Conservation (phyloP, 2,329 filamentous ascomycete genomes). For the Nakataea oryzae region DNA sequence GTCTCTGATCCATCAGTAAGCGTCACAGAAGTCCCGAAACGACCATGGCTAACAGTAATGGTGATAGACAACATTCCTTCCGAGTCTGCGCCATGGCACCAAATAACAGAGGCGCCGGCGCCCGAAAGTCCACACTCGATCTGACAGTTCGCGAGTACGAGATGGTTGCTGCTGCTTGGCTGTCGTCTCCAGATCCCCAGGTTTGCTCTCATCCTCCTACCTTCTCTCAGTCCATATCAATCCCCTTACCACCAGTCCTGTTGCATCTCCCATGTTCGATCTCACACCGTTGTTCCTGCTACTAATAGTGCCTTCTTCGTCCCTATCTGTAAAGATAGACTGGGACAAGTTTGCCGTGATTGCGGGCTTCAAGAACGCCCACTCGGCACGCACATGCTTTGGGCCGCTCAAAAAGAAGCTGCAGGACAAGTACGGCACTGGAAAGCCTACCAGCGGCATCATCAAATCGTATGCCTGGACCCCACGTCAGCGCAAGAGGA, state of each 20-base stretch:
- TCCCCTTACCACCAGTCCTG: no score
- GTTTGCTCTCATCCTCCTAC: background rate
- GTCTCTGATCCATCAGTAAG: background rate
- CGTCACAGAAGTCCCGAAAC: background rate
- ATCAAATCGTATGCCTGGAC: background rate
- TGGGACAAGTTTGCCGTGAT: slow-evolving; percentile 9
- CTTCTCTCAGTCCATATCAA: no score
- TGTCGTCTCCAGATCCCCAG: background rate
- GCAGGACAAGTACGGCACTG: slow-evolving; percentile 25
- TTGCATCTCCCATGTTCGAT: background rate
- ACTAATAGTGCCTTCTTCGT: background rate
- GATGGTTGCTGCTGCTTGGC: slow-evolving; percentile 2
- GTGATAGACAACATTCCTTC: background rate
- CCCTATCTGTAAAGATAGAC: slow-evolving; percentile 6
- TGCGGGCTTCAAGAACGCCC: slow-evolving; percentile 8
- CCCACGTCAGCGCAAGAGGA: background rate
- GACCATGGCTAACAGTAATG: background rate
- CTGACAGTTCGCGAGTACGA: slow-evolving; percentile 1
- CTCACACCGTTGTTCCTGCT: background rate
- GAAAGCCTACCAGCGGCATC: background rate
- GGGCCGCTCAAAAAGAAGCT: slow-evolving; percentile 45
- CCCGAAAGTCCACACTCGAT: background rate
- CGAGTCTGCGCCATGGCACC: background rate
- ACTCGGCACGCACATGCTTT: slow-evolving; percentile 37
- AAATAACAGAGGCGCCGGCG: background rate